These are phyloP conservation scores for Aspergillus nanangensis DNA, from an alignment of 495 filamentous ascomycete species.

Conservation along the genomic window DNA sequence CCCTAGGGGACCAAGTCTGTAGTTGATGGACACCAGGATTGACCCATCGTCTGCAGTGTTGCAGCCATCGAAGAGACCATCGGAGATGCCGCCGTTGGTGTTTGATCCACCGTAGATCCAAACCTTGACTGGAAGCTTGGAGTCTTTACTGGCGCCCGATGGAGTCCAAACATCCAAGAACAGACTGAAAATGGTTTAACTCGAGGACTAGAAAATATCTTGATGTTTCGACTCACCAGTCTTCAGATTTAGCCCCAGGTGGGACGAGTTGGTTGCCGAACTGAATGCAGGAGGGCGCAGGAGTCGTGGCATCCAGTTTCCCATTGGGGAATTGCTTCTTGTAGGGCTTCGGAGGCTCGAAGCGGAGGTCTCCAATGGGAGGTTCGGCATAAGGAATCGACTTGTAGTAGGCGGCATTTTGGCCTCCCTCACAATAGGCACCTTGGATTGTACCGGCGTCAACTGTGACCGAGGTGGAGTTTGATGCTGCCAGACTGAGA, in stretches of 20 bases:
- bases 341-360: slow-evolving; percentile 18
- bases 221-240: not conserved
- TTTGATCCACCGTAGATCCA: slow-evolving; percentile 37
- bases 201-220: too few species aligned
- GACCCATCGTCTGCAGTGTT: slow-evolving; percentile 26
- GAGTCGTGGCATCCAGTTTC: slow-evolving; percentile 9
- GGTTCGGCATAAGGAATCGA: slow-evolving; percentile 29
- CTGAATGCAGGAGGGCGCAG: not conserved
- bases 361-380: slow-evolving; percentile 17
- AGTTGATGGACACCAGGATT: slow-evolving; percentile 40
- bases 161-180: slow-evolving; percentile 25
- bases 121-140: slow-evolving; percentile 36
- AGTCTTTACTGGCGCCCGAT: slow-evolving; percentile 26
- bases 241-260: slow-evolving; percentile 2
- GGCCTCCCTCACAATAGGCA: slow-evolving; percentile 19
- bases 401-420: slow-evolving; percentile 21
- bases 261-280: not conserved
- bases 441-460: not conserved
- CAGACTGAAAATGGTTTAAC: slow-evolving; percentile 12
- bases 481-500: not conserved
- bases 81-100: slow-evolving; percentile 11
- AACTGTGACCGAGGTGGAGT: not conserved
- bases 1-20: slow-evolving; percentile 29
- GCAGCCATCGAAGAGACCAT: slow-evolving; percentile 37
- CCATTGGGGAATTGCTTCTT: slow-evolving; percentile 10